Percentiles rank a stretch among this genome's conserved stretches.
phyloP scores from a whole-genome alignment of 176 grass and related monocot species.

The Carex cristatella region DNA sequence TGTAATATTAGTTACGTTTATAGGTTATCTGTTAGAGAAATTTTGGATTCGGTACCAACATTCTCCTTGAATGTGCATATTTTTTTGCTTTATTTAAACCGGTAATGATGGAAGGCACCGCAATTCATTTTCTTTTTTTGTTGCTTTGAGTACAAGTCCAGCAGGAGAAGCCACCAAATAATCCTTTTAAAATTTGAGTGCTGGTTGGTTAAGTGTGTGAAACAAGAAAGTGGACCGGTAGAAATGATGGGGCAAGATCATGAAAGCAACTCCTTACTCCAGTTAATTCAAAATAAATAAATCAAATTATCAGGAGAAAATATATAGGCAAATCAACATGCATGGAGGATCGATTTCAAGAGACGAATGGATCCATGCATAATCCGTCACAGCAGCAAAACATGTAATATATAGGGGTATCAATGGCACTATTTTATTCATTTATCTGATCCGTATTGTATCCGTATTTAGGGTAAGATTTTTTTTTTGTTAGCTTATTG shows the following conservation, averaged over 20 bases:
- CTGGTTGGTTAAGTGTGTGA: conserved; percentile 37
- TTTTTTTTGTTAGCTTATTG: too few relatives aligned
- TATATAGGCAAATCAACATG: too few relatives aligned
- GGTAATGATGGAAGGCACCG: conserved; percentile 29
- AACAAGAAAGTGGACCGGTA: conserved; percentile 23
- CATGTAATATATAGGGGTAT: background rate
- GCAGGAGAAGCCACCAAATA: conserved; percentile 20
- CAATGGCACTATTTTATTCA: too few relatives aligned
- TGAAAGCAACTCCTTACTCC: background rate
- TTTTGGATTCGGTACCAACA: background rate
- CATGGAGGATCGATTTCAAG: background rate
- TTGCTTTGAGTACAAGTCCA: conserved; percentile 55
- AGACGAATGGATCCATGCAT: background rate
- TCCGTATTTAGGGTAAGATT: too few relatives aligned
- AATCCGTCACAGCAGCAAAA: background rate
- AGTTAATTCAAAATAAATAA: background rate
- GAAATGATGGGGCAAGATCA: conserved; percentile 10
- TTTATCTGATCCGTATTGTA: too few relatives aligned
- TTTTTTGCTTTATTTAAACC: background rate
- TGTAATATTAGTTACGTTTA: background rate
- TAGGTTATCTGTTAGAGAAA: background rate
- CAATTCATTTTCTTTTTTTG: conserved; percentile 26
- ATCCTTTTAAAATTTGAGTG: conserved; percentile 7
- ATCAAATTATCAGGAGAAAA: too few relatives aligned
- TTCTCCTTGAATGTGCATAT: background rate